Evolutionary conservation across 208 protist species (phyloP), one percentile per base, ranked within the genome.

Genomic region (Leishmania braziliensis): DNA sequence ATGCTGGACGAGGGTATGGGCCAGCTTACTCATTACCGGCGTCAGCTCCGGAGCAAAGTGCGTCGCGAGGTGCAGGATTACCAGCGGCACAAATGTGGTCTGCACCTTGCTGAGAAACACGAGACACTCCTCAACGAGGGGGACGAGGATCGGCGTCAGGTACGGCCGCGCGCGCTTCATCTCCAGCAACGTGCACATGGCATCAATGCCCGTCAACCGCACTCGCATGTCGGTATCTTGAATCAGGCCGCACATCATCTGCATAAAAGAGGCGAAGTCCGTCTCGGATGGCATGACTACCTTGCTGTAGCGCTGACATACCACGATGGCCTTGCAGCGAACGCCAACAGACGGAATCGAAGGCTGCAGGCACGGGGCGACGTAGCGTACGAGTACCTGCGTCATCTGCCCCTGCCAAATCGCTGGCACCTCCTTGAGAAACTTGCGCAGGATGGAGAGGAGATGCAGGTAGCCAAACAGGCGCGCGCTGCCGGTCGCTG

Each of bases 31-130:
- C 82, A 98, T 89, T 20, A 96, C 90, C 9, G 86, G 82, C 0
- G 90, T 90, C 71, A 98, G 86, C 84, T 98, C 93, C 14, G 92
- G 91, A 26, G 95, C 87, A 84, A 96, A 98, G 87, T 98, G 89
- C 16, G 91, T 92, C 26, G 91, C 86, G n/a, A 98, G 84, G 85
- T 96, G 92, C n/a, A 96, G 85, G 36, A 98, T 89, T 5, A 89
- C 92, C 16, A 87, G 86, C 10, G 95, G 95, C 33, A 98, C 89
- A 77, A 96, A 96, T 12, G 91, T 93, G 26, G 95, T 98, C 71
- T 96, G 89, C n/a, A 98, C 93, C 72, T 85, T 86, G 80, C 93
- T 87, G 56, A 98, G 80, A 69, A 98, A 96, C 50, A 12, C 39
- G 20, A 98, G 89, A 73, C 95, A 96, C 86, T 96, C 91, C 85